Base-by-base conservation (phyloP, 192 early-diverging fungal species). In the Backusella morwellensis region DNA sequence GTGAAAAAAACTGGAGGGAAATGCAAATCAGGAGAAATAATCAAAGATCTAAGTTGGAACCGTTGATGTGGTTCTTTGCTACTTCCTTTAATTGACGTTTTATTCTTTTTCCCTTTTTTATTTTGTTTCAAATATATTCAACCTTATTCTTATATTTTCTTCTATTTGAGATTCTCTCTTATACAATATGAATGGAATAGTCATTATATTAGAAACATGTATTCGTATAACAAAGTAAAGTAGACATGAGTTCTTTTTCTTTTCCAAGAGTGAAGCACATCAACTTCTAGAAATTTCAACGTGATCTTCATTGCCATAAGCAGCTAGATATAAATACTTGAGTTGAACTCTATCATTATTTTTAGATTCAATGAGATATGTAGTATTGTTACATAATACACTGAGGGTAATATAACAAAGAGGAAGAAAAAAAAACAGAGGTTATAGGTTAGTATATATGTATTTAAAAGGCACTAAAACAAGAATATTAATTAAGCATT, bases 401-500 rank as follows among this genome's bases (percentile, higher is more conserved):
- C 3, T 44, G 42, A 44, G 42, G 42, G 42, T 17, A 50, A 50
- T 44, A 71, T 3, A 71, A 71, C 7, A 71, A 71, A 71, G 42
- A 47, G 21, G 11, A 26, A 26, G 9, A 26, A 26, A 26, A 59
- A 59, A 11, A 23, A 11, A 9, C 6, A 26, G 21, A 59, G 6
- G 26, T 59, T 12, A 59, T 59, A 59, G 54, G 54, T 69, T 69
- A 38, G 68, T 69, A 23, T 41, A 41, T 54, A 54, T 68, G 19
- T 69, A 21, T 69, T 8, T n/a, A 69, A 69, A 40, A 21, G 35
- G 19, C 2, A 36, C 34, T n/a, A 21, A 69, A 41, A 40, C 8
- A 41, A 69, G 35, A 69, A 35, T 36, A 38, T 69, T 38, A 59
- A 59, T 59, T 59, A 59, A 59, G n/a, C 54, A 59, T 59, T 59